Evolutionary conservation across 2,329 filamentous ascomycete species (phyloP).

Genomic region (Pezicula rhizophila): DNA sequence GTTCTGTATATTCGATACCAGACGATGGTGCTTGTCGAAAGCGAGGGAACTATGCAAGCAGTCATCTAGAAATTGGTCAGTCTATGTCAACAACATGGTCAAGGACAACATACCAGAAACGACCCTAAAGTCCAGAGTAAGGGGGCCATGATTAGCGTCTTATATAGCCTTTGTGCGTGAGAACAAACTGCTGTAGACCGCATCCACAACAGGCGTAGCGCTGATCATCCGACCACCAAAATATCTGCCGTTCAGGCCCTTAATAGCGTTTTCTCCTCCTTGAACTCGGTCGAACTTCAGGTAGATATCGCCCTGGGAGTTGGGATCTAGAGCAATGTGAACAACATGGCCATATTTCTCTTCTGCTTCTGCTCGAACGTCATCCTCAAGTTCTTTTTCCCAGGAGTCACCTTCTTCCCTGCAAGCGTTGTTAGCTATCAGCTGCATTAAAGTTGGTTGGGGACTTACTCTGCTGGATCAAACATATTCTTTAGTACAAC

Average conservation of each 20-base stretch:
- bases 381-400: constrained; percentile 90
- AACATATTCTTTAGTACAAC: constrained; percentile 96
- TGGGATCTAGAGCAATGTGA: constrained; percentile 90
- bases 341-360: constrained; percentile 95
- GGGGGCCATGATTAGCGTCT: constrained; percentile 31
- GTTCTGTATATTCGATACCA: no score
- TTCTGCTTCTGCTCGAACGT: constrained; percentile 89
- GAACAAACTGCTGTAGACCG: constrained; percentile 96
- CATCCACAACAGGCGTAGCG: constrained; percentile 93
- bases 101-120: constrained; percentile 15
- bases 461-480: constrained; percentile 77
- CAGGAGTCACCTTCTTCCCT: constrained; percentile 83
- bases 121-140: constrained; percentile 19
- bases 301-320: constrained; percentile 93
- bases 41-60: background rate
- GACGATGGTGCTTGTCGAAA: no score
- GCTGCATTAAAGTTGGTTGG: background rate
- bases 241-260: constrained; percentile 92
- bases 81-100: background rate
- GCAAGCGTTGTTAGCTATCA: constrained; percentile 29
- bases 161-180: constrained; percentile 77
- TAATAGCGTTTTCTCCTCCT: constrained; percentile 95
- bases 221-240: constrained; percentile 92
- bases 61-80: constrained; percentile 5
- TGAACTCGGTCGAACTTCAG: constrained; percentile 96